Conservation (phyloP, 345 rosid genomes). For the Populus pruinosa region DNA sequence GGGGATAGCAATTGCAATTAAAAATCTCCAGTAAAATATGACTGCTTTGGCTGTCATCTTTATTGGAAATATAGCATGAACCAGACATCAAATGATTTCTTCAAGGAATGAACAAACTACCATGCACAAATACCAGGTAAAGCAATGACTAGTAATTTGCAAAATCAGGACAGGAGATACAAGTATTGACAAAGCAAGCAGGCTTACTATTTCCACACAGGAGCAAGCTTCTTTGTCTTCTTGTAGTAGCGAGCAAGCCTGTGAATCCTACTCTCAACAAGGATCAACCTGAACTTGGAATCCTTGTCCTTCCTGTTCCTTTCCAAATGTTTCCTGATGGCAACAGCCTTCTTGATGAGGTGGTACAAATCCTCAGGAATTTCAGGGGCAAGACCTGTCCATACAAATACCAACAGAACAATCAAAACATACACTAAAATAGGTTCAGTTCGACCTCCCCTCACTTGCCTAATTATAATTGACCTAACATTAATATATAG, state of each 20-base stretch:
- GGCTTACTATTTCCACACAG: slow-evolving; percentile 88
- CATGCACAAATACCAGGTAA: background rate
- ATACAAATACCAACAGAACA: background rate
- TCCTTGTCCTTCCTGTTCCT: slow-evolving; percentile 97
- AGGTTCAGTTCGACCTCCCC: too few relatives aligned
- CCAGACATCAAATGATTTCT: too few relatives aligned
- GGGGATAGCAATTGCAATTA: background rate
- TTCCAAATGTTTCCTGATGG: slow-evolving; percentile 91
- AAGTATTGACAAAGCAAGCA: background rate
- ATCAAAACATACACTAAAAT: background rate
- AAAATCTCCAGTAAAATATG: background rate
- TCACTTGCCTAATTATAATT: too few relatives aligned
- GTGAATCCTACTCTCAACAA: slow-evolving; percentile 92
- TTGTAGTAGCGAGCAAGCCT: slow-evolving; percentile 94
- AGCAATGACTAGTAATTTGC: background rate
- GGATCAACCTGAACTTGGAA: slow-evolving; percentile 82
- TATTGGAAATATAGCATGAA: background rate
- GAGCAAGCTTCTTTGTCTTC: slow-evolving; percentile 94
- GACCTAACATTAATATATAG: too few relatives aligned
- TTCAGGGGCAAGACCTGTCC: slow-evolving; percentile 77
- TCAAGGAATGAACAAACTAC: too few relatives aligned
- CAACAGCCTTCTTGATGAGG: slow-evolving; percentile 88
- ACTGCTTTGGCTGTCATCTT: background rate
- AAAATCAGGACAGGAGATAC: background rate
- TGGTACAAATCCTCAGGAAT: slow-evolving; percentile 90